Percentiles rank a stretch among this genome's conserved stretches.
phyloP scores from a whole-genome alignment of 805 yeast species.

The Priceomyces haplophilus region DNA sequence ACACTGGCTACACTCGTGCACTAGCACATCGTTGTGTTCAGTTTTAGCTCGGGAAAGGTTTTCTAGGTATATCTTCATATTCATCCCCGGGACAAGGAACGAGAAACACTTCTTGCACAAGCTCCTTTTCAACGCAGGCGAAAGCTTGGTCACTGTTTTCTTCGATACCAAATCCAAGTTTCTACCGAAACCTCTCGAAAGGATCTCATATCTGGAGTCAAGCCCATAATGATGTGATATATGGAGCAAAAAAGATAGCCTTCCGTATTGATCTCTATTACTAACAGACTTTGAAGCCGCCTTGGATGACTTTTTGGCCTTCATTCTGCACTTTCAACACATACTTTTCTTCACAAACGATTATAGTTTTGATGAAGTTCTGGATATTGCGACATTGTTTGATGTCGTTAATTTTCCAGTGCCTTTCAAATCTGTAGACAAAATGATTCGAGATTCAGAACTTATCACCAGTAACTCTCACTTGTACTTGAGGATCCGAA shows the following conservation, averaged over 20 bases:
- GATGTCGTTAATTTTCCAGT: not conserved
- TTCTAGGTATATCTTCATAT: slow-evolving; percentile 35
- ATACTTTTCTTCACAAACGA: not conserved
- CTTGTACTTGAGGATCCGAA: not conserved
- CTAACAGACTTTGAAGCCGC: slow-evolving; percentile 40
- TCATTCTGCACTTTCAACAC: slow-evolving; percentile 2
- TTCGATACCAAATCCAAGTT: slow-evolving; percentile 61
- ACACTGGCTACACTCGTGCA: slow-evolving; percentile 51
- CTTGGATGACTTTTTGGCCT: slow-evolving; percentile 9
- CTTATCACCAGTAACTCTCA: not conserved
- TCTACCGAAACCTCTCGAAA: slow-evolving; percentile 56
- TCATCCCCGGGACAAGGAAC: slow-evolving; percentile 47
- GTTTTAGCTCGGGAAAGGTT: slow-evolving; percentile 37
- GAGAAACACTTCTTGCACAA: slow-evolving; percentile 67
- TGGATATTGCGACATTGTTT: not conserved
- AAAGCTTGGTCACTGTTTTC: slow-evolving; percentile 61
- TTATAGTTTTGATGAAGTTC: not conserved
- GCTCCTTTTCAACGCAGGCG: slow-evolving; percentile 64
- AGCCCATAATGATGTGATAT: slow-evolving; percentile 42
- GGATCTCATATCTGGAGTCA: slow-evolving; percentile 26
- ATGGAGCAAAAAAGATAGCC: slow-evolving; percentile 60
- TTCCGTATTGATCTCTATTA: slow-evolving; percentile 56
- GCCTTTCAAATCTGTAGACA: slow-evolving; percentile 1
- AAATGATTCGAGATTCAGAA: not conserved
- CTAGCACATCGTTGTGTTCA: slow-evolving; percentile 45